phyloP scores from a whole-genome alignment of 192 early-diverging fungal genomes.

The Mortierella antarctica region DNA sequence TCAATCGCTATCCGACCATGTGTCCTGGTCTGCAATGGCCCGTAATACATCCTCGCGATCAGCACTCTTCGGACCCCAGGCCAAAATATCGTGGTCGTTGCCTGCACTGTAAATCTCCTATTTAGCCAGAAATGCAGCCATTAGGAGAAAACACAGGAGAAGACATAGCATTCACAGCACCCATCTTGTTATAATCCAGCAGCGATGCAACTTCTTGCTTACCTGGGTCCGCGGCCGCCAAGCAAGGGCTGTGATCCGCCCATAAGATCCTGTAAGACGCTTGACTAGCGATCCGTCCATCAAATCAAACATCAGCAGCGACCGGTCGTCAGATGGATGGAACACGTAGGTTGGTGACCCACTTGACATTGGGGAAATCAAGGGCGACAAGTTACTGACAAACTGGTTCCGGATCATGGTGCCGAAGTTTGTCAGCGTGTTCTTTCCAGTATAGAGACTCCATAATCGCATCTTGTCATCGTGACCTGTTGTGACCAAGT shows the following conservation, averaged over 20 bases:
- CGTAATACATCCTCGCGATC: constrained; percentile 37
- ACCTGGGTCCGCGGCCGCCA: constrained; percentile 63
- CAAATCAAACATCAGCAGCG: constrained; percentile 69
- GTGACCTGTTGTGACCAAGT: constrained; percentile 67
- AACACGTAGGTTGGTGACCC: constrained; percentile 64
- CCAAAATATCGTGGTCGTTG: constrained; percentile 66
- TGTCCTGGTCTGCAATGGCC: constrained; percentile 52
- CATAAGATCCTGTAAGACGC: constrained; percentile 72
- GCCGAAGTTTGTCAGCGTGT: constrained; percentile 58
- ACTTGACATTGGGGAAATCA: constrained; percentile 44
- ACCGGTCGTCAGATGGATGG: constrained; percentile 64
- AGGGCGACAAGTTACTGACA: constrained; percentile 25
- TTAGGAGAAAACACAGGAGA: neutral
- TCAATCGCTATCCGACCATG: constrained; percentile 63
- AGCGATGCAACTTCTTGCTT: neutral
- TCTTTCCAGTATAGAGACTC: constrained; percentile 67
- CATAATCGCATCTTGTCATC: constrained; percentile 75
- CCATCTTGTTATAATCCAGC: neutral
- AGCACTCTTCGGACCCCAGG: constrained; percentile 60
- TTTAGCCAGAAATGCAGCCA: neutral
- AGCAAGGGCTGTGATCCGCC: constrained; percentile 65
- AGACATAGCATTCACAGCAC: neutral
- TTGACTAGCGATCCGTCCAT: constrained; percentile 64
- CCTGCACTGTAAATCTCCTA: constrained; percentile 74
- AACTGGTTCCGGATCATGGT: constrained; percentile 41